A percentile compares a stretch with the other conserved stretches of the same genome.
Evolutionary conservation across 2,329 filamentous ascomycete species (phyloP).

Genomic region (Balansia obtecta): DNA sequence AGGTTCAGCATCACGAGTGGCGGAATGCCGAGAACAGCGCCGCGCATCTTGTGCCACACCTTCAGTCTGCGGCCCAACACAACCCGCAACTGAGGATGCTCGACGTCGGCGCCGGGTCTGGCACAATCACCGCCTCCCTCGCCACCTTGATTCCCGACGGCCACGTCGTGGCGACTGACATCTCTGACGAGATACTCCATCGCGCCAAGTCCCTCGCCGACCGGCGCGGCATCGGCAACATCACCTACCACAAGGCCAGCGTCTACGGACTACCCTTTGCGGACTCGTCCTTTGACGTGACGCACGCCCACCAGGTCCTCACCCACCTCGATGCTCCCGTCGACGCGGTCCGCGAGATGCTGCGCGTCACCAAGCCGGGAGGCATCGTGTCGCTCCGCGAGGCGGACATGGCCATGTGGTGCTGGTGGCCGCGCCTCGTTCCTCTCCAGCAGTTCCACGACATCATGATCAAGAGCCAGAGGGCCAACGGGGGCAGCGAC

Average conservation of each 20-base stretch:
- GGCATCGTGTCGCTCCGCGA: constrained; percentile 27
- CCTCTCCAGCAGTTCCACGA: constrained; percentile 14
- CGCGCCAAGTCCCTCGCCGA: constrained; percentile 14
- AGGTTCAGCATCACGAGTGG: constrained; percentile 21
- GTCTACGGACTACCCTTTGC: constrained; percentile 24
- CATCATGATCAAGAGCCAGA: constrained; percentile 9
- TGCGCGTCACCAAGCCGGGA: constrained; percentile 29
- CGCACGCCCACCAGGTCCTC: constrained; percentile 30
- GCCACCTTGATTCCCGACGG: constrained; percentile 26
- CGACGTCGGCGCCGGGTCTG: constrained; percentile 37
- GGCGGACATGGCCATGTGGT: constrained; percentile 18
- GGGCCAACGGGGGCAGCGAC: constrained; percentile 14
- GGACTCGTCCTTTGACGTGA: constrained; percentile 28
- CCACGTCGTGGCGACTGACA: constrained; percentile 19
- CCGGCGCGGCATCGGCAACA: constrained; percentile 13
- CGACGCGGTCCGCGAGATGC: constrained; percentile 26
- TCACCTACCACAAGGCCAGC: constrained; percentile 16
- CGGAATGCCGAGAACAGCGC: constrained; percentile 32
- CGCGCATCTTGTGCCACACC: constrained; percentile 27
- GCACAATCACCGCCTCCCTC: constrained; percentile 33
- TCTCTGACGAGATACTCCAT: constrained; percentile 19
- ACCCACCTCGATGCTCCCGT: constrained; percentile 25
- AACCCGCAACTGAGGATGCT: constrained; percentile 27
- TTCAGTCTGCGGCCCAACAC: constrained; percentile 13
- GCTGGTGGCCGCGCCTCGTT: constrained; percentile 16